These are phyloP conservation scores for Caryopteris hybrid DNA, from an alignment of 305 asterid genomes.

Conservation along the genomic window DNA sequence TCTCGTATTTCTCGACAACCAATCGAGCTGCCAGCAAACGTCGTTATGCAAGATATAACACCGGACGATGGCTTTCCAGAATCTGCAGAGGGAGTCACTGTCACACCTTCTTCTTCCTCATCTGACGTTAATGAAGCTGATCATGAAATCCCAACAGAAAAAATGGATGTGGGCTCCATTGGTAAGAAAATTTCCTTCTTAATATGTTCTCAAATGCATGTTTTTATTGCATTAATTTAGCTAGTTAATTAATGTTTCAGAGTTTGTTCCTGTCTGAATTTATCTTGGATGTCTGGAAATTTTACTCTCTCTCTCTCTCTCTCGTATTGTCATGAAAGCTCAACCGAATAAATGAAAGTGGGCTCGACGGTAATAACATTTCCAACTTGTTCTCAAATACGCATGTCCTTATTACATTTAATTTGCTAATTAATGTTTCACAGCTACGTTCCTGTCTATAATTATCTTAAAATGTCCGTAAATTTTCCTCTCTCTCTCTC, in stretches of 20 bases:
- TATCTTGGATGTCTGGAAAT: too few species aligned
- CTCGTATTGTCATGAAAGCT: too few species aligned
- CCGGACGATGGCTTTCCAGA: background rate
- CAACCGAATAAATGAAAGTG: too few species aligned
- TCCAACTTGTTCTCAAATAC: too few species aligned
- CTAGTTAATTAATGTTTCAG: too few species aligned
- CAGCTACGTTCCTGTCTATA: background rate
- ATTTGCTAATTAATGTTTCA: background rate
- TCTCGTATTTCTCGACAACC: background rate
- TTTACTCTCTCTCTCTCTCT: too few species aligned
- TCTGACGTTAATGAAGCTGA: background rate
- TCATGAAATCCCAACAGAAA: background rate
- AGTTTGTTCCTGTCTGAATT: too few species aligned
- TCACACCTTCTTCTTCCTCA: background rate
- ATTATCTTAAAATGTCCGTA: background rate
- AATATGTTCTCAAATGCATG: background rate
- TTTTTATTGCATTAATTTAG: too few species aligned
- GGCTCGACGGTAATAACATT: too few species aligned
- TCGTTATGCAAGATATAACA: background rate
- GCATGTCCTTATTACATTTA: too few species aligned
- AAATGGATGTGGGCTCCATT: background rate
- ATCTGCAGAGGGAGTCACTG: background rate
- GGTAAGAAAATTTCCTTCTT: constrained; percentile 15
- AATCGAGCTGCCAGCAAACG: background rate
- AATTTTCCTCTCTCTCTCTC: too few species aligned